Conservation (phyloP, 495 filamentous ascomycete species). For the Annulohypoxylon bovei region DNA sequence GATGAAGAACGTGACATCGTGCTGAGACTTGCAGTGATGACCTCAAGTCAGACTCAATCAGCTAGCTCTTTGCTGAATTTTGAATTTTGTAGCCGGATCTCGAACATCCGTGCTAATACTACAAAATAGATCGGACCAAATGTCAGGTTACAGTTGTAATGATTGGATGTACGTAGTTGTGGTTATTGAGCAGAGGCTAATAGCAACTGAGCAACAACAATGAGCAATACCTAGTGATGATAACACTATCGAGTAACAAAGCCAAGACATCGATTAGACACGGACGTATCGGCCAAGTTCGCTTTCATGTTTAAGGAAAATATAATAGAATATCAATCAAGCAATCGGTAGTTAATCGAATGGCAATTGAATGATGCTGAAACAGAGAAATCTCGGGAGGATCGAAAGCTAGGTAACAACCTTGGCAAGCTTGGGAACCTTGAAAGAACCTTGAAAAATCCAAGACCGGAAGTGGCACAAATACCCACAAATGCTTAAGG, state of each 20-base stretch:
- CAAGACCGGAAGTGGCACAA: conserved; percentile 11
- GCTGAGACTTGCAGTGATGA: neutral
- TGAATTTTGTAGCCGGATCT: neutral
- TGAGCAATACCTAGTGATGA: neutral
- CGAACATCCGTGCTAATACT: neutral
- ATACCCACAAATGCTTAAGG: neutral
- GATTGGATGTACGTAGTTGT: neutral
- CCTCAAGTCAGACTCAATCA: conserved; percentile 3
- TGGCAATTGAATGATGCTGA: conserved; percentile 6
- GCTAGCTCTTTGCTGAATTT: neutral
- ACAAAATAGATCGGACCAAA: neutral
- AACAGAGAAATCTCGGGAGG: conserved; percentile 22
- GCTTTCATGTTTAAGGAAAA: conserved; percentile 1
- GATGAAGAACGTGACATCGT: conserved; percentile 6
- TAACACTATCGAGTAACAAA: conserved; percentile 1
- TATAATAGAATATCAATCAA: neutral
- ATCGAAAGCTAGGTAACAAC: conserved; percentile 13
- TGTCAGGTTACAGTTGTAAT: neutral
- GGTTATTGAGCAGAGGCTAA: neutral
- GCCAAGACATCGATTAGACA: conserved; percentile 5
- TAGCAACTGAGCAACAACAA: neutral
- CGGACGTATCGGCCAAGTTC: conserved; percentile 2
- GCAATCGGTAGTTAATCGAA: neutral
- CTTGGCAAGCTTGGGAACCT: neutral
- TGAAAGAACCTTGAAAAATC: neutral